Percentiles rank a stretch among this genome's conserved stretches.
Evolutionary conservation across 768 basidiomycete genomes (phyloP).

Genomic region (Termitomyces sp.): DNA sequence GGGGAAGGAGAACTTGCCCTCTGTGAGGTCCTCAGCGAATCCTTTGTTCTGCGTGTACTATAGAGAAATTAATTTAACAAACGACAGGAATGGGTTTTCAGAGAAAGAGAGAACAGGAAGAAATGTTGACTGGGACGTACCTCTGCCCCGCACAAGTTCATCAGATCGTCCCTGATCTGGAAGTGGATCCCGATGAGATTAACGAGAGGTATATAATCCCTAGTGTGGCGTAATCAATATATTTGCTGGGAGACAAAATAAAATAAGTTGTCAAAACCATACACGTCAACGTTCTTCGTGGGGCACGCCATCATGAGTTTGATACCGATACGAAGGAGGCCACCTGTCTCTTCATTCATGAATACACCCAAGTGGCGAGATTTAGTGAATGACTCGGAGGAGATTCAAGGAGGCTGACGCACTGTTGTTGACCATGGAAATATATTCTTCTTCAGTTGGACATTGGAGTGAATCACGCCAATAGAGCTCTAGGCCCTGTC

Average conservation of each 20-base stretch:
- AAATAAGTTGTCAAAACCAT: conserved; percentile 14
- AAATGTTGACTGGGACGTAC: conserved; percentile 29
- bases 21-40: conserved; percentile 91
- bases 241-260: not conserved
- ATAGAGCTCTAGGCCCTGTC: conserved; percentile 91
- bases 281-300: conserved; percentile 59
- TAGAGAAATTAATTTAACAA: not conserved
- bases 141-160: conserved; percentile 88
- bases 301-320: conserved; percentile 96
- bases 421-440: conserved; percentile 97
- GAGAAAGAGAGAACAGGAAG: not conserved
- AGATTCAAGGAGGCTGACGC: conserved; percentile 10
- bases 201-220: not conserved
- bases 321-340: conserved; percentile 88
- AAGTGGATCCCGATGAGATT: conserved; percentile 62
- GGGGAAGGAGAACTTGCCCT: conserved; percentile 98
- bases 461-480: conserved; percentile 92
- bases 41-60: conserved; percentile 85
- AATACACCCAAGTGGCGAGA: not conserved
- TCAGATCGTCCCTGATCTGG: conserved; percentile 94
- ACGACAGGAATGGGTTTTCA: too few species aligned
- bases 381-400: not conserved
- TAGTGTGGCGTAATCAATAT: not conserved
- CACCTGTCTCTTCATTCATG: conserved; percentile 76
- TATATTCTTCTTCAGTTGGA: conserved; percentile 92